These are phyloP conservation scores for Cymodocea nodosa DNA, from an alignment of 116 monocot species.

Conservation along the genomic window DNA sequence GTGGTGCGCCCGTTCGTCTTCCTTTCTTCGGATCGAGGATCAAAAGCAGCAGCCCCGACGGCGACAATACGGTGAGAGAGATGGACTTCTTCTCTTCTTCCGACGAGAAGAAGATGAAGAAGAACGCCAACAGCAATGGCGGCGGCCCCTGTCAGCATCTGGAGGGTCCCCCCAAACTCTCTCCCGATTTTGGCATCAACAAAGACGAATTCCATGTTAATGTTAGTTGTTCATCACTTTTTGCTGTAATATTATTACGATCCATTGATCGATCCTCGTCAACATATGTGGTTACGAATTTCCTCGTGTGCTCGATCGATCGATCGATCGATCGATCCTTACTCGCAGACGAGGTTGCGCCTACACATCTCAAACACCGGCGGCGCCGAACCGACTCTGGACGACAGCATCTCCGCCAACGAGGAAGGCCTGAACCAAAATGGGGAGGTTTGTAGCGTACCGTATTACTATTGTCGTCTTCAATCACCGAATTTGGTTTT, in stretches of 20 bases:
- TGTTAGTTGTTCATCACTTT: slow-evolving; percentile 22
- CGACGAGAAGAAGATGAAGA: slow-evolving; percentile 33
- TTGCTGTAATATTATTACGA: neutral
- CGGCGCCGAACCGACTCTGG: slow-evolving; percentile 24
- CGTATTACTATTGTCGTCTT: no score
- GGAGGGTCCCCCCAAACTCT: neutral
- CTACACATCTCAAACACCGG: slow-evolving; percentile 23
- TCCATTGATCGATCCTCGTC: neutral
- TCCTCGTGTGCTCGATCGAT: slow-evolving; percentile 1
- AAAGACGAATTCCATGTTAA: slow-evolving; percentile 60
- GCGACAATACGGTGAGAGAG: slow-evolving; percentile 19
- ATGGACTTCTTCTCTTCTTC: slow-evolving; percentile 62
- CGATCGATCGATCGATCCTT: neutral
- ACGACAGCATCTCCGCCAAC: slow-evolving; percentile 12
- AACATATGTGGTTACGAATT: no score
- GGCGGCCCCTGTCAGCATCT: neutral
- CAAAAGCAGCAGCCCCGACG: neutral
- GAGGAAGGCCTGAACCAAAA: slow-evolving; percentile 16
- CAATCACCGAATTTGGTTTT: neutral
- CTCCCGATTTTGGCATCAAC: slow-evolving; percentile 17
- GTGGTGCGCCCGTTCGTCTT: neutral
- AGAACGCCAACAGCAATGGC: neutral
- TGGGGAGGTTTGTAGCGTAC: slow-evolving; percentile 9
- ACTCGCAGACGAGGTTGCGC: slow-evolving; percentile 27
- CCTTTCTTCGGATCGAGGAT: neutral